These are phyloP conservation scores for Flaveria ramosissima DNA, from an alignment of 129 eudicot species.

Conservation along the genomic window DNA sequence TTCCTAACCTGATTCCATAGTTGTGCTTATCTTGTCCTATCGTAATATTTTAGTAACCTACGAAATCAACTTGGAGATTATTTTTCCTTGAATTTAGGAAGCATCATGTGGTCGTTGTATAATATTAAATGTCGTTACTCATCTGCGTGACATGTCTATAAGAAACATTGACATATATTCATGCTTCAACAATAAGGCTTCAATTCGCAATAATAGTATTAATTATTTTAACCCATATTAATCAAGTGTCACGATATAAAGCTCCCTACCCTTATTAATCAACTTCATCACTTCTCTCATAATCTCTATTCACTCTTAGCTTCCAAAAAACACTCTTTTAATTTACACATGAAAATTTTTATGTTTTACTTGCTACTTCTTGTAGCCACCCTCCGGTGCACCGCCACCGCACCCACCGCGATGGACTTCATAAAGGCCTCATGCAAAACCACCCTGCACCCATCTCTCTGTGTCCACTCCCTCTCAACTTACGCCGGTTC, in stretches of 20 bases:
- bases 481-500: constrained; percentile 52
- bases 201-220: no score
- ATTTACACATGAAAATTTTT: constrained; percentile 38
- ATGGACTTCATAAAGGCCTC: constrained; percentile 59
- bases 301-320: constrained; percentile 11
- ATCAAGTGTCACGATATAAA: constrained; percentile 24
- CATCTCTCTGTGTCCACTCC: constrained; percentile 53
- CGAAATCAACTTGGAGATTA: constrained; percentile 23
- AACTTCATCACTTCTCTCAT: constrained; percentile 4
- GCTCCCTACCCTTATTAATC: constrained; percentile 16
- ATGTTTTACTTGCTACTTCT: constrained; percentile 37
- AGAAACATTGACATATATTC: no score
- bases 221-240: not conserved
- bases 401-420: constrained; percentile 34
- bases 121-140: not conserved
- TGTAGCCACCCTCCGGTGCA: constrained; percentile 28
- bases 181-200: no score
- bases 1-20: constrained; percentile 27
- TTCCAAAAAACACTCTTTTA: constrained; percentile 7
- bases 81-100: constrained; percentile 36
- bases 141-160: not conserved
- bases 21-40: constrained; percentile 34
- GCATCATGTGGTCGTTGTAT: constrained; percentile 37
- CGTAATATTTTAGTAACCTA: constrained; percentile 27
- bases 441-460: constrained; percentile 65